A percentile compares a stretch with the other conserved stretches of the same genome.
phyloP scores from a whole-genome alignment of 202 grass and related monocot species.

The Cymbopogon flexuosus region DNA sequence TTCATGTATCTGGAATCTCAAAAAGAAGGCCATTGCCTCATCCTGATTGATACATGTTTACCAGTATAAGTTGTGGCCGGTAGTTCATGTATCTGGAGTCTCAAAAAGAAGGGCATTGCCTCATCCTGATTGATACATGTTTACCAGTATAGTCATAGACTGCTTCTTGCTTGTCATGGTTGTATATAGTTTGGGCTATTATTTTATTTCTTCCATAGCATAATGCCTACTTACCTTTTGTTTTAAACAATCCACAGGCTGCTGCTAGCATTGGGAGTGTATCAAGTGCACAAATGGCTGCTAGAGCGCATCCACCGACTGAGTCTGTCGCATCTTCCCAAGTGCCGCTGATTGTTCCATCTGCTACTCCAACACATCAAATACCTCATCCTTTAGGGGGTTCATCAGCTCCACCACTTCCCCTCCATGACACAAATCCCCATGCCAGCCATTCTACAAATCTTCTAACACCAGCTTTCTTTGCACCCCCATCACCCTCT shows the following conservation, averaged over 20 bases:
- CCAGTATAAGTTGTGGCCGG: not conserved
- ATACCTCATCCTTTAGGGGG: constrained; percentile 35
- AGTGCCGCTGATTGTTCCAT: constrained; percentile 27
- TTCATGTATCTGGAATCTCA: not conserved
- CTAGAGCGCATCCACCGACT: constrained; percentile 27
- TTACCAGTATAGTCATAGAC: too few species aligned
- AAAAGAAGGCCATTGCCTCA: not conserved
- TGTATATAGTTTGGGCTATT: constrained; percentile 2
- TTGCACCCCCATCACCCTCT: constrained; percentile 51
- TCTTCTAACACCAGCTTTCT: constrained; percentile 65
- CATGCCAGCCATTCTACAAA: constrained; percentile 37
- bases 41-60: not conserved
- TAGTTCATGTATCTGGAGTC: constrained; percentile 7
- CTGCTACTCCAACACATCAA: constrained; percentile 38
- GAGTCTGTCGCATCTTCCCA: constrained; percentile 40
- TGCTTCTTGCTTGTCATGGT: not conserved
- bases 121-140: not conserved
- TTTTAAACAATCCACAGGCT: constrained; percentile 35
- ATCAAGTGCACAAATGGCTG: constrained; percentile 36
- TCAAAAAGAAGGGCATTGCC: not conserved
- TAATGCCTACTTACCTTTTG: not conserved
- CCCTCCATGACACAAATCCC: constrained; percentile 38
- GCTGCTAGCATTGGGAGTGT: constrained; percentile 45
- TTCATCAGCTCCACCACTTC: constrained; percentile 52
- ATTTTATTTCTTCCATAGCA: not conserved